Conservation (phyloP, 106 monocot species). For the Hemerocallis citrina region DNA sequence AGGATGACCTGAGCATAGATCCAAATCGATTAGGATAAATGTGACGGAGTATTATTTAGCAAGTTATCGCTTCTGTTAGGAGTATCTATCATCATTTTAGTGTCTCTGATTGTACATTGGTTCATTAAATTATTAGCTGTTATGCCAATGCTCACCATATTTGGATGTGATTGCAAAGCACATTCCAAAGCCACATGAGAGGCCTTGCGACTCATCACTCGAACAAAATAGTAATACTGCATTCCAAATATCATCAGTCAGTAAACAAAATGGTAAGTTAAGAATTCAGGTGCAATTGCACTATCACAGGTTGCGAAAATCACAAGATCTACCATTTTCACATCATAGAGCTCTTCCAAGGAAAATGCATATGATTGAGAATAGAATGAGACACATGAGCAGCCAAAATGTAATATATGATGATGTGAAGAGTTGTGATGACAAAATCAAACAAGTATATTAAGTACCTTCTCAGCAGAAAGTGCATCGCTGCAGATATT, state of each 20-base stretch:
- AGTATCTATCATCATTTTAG: too few species aligned
- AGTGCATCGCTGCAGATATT: conserved; percentile 59
- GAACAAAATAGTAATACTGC: conserved; percentile 69
- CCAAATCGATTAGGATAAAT: neutral
- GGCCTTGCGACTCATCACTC: conserved; percentile 61
- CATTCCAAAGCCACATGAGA: conserved; percentile 71
- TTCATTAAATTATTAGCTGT: neutral
- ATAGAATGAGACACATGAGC: neutral
- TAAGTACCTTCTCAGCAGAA: conserved; percentile 49
- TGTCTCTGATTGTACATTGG: too few species aligned
- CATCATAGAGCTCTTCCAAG: too few species aligned
- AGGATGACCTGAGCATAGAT: conserved; percentile 34
- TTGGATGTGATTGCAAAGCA: conserved; percentile 63
- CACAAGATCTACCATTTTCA: too few species aligned
- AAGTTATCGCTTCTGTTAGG: too few species aligned
- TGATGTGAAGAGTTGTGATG: too few species aligned
- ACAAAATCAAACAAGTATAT: conserved; percentile 1
- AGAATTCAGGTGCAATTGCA: neutral
- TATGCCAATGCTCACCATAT: conserved; percentile 24
- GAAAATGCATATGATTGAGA: too few species aligned
- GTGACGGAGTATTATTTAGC: neutral
- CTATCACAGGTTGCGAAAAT: neutral
- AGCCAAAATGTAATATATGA: neutral
- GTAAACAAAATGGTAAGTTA: neutral
- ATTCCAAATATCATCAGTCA: conserved; percentile 2